Percentiles rank a stretch among this genome's conserved stretches.
Conservation (phyloP, 805 yeast species). For the Ogataea naganishii region DNA sequence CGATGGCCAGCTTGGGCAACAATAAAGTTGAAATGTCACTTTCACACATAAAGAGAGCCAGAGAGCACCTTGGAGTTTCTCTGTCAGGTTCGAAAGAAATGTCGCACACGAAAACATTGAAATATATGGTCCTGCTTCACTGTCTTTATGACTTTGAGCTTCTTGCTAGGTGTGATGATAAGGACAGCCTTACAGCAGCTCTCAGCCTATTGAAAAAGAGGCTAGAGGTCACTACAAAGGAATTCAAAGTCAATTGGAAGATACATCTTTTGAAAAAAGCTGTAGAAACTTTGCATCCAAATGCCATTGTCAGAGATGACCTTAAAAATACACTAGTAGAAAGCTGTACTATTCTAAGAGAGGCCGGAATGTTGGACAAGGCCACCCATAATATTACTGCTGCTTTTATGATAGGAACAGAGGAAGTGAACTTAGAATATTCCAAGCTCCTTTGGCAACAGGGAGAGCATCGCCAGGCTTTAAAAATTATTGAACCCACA, state of each 20-base stretch:
- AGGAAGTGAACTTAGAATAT: constrained; percentile 59
- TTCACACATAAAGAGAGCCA: constrained; percentile 39
- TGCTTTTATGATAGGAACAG: constrained; percentile 38
- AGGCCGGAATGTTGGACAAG: constrained; percentile 59
- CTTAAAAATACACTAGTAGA: constrained; percentile 46
- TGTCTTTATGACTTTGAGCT: constrained; percentile 50
- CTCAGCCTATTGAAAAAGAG: constrained; percentile 12
- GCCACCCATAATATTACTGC: constrained; percentile 61
- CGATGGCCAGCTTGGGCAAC: constrained; percentile 36
- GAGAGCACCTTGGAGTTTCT: constrained; percentile 50
- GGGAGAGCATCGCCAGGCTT: constrained; percentile 81
- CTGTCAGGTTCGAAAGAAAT: constrained; percentile 40
- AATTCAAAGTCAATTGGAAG: constrained; percentile 37
- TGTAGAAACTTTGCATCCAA: constrained; percentile 21
- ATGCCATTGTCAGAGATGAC: constrained; percentile 16
- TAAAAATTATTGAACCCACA: constrained; percentile 48
- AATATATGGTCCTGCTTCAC: constrained; percentile 45
- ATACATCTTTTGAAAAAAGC: constrained; percentile 35
- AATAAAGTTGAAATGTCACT: constrained; percentile 26
- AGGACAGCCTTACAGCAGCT: constrained; percentile 7
- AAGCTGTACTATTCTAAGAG: constrained; percentile 58
- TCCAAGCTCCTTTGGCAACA: constrained; percentile 83
- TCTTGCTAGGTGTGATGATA: constrained; percentile 18
- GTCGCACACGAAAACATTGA: constrained; percentile 41
- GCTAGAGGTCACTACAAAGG: constrained; percentile 18